Base-by-base conservation (phyloP, 140 eudicot genomes). In the Oenanthe javanica region DNA sequence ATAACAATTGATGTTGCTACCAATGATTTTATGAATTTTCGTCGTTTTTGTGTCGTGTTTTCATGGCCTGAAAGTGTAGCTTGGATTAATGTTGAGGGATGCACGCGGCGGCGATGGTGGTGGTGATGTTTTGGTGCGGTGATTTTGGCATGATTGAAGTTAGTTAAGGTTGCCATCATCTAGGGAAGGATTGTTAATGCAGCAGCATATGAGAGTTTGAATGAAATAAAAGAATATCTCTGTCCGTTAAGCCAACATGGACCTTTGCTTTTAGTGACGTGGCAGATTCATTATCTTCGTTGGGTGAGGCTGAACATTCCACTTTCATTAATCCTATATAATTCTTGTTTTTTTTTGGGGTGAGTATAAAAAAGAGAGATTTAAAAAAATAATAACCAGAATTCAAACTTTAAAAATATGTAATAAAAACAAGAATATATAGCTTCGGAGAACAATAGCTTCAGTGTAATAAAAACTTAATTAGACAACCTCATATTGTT, bases 251-350 rank as follows among this genome's bases (percentile, higher is more conserved):
- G 89, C 87, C 80, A 89, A 86, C 82, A 76, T 85, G 88, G 90
- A 81, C 97, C 94, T 85, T 85, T 82, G 82, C 15, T 91, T 89
- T 88, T 73, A 69, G 77, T 88, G 92, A 87, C 84, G 10, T 85
- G 89, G 88, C 80, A 11, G 36, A 72, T 40, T 82, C 85, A 84
- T 91, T 84, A 88, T 89, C 91, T 86, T 85, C 83, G 69, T 80
- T 51, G 79, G 54, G 55, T 77, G 55, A 46, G 11, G 18, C 40
- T 18, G 10, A 36, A 9, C 46, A 27, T 71, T 0, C 13, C 19
- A 18, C 38, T 25, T 71, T 13, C 45, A 4, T 38, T 36, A 25
- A 67, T 27, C 74, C 43, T 25, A 25, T 23, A 67, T 36, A 12
- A 27, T 27, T 67, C 43, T 67, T 21, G 45, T 3, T 5, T 67